Base-by-base conservation (phyloP, 805 yeast genomes). In the Barnettozyma wickerhamii region DNA sequence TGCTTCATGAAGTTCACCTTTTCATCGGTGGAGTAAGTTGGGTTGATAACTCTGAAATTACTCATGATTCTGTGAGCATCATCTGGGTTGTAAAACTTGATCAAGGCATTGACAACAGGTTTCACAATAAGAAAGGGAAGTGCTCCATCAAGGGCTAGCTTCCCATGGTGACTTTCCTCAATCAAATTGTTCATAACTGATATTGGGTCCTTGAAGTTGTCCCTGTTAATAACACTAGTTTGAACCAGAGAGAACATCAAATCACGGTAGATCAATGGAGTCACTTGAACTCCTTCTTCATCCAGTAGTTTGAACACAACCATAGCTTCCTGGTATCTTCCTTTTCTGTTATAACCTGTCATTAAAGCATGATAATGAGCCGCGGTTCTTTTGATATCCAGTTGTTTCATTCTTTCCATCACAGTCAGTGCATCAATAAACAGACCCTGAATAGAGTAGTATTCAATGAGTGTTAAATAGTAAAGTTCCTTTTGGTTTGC, bases 111-210 rank as follows among this genome's bases (percentile, higher is more conserved):
- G 44, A 66, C 52, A 19, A 69, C 59, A 51, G 68, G 66, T 28
- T 62, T 64, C 40, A 66, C 42, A 7, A 61, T 50, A 3, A 63
- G 53, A 19, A 68, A 66, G 33, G 62, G 64, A 24, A 65, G 38
- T 12, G 45, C 46, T 2, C 51, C 52, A n/a, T 43, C 40, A 1
- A 57, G 41, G 1, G 55, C 43, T 46, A 56, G 26, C 45, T 30
- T 17, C 41, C 52, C 41, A 43, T 50, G 21, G 45, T 48, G 24
- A 54, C 52, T 18, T 50, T 55, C 56, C 20, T 50, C 50, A 47
- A 65, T 53, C 14, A 62, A 51, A 18, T 51, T 58, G 37, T 60
- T 59, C 26, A 58, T 57, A 36, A 60, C 56, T 6, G 50, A 48
- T 10, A 59, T 59, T 12, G 64, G 58, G 24, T 56, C 41, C 14